Base-by-base conservation (phyloP, 2,329 filamentous ascomycete species). In the Juglanconis sp. region DNA sequence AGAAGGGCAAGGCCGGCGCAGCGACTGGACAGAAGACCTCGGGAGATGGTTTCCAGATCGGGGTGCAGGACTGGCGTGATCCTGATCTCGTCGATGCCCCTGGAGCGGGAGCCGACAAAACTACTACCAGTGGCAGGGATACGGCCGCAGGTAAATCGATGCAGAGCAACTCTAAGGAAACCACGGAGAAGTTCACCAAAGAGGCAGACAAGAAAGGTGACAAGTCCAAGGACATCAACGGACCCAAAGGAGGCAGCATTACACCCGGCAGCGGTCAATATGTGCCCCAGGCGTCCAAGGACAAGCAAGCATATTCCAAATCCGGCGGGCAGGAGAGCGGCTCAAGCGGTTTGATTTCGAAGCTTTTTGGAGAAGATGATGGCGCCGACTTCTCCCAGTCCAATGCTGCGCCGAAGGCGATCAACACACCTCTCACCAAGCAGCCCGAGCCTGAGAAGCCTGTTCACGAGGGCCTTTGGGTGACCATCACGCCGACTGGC, bases 401-500 rank as follows among this genome's bases (percentile, higher is more conserved):
- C 44, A 72, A 77, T 13, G 63, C 66, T 10, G 68, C 69, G 56
- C 61, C 71, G n/a, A 63, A 44, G 62, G 67, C 24, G 59, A 68
- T 47, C 66, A 72, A 57, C n/a, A 53, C 53, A 13, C 50, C 40
- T 9, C 40, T 61, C 3, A 64, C 56, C 8, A 62, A 63, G 15
- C 38, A 56, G 17, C 50, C 54, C 31, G 56, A 35, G 13, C 53
- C 50, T 15, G 64, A 69, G 56, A 67, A 71, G 17, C 68, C 80
- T 42, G 78, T 80, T 11, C 87, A 87, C 65, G 87, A 95, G 67
- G 94, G 92, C 2, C 83, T 99, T 4, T 98, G 92, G 92, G 92
- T 99, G n/a, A 96, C 95, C 7, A 86, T 99, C 58, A 95, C 92
- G 1, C 95, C 93, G 1, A 93, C 92, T 0, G 94, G 87, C 73